phyloP scores from a whole-genome alignment of 345 rosid genomes.

The Lumnitzera littorea region DNA sequence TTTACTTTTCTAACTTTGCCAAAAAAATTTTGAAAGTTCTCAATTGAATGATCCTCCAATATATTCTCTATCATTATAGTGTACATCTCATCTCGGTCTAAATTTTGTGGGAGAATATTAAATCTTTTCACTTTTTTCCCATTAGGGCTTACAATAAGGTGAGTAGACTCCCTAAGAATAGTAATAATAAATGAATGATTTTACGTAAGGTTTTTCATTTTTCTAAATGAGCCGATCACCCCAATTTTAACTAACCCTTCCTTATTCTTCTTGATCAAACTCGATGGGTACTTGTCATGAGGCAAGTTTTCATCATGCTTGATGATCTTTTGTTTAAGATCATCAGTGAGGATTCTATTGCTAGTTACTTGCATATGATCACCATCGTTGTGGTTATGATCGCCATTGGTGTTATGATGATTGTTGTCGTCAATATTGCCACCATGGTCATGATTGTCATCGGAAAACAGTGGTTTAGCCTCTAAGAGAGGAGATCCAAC shows the following conservation, averaged over 20 bases:
- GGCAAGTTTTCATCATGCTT: conserved; percentile 83
- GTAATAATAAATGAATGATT: conserved; percentile 36
- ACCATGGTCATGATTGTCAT: conserved; percentile 26
- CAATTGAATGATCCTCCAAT: conserved; percentile 76
- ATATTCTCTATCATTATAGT: conserved; percentile 91
- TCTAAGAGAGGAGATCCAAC: conserved; percentile 29
- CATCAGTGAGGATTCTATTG: conserved; percentile 21
- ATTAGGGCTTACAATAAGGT: conserved; percentile 66
- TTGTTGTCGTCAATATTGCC: conserved; percentile 11
- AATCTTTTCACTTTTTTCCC: conserved; percentile 80
- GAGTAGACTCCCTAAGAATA: conserved; percentile 70
- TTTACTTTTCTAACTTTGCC: conserved; percentile 67
- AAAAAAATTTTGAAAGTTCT: conserved; percentile 56
- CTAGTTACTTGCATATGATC: conserved; percentile 15
- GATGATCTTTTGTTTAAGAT: conserved; percentile 55
- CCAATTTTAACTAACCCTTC: conserved; percentile 79
- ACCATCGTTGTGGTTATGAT: conserved; percentile 22
- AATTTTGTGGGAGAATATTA: conserved; percentile 45
- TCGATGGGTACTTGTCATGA: conserved; percentile 60
- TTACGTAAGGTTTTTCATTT: conserved; percentile 70
- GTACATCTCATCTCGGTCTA: conserved; percentile 57
- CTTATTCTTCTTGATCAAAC: conserved; percentile 63
- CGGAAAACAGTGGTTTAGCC: conserved; percentile 25
- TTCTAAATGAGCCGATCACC: conserved; percentile 61
- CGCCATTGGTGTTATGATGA: no score